A percentile compares a stretch with the other conserved stretches of the same genome.
Conservation (phyloP, 805 yeast species). For the Hanseniaspora vineae region DNA sequence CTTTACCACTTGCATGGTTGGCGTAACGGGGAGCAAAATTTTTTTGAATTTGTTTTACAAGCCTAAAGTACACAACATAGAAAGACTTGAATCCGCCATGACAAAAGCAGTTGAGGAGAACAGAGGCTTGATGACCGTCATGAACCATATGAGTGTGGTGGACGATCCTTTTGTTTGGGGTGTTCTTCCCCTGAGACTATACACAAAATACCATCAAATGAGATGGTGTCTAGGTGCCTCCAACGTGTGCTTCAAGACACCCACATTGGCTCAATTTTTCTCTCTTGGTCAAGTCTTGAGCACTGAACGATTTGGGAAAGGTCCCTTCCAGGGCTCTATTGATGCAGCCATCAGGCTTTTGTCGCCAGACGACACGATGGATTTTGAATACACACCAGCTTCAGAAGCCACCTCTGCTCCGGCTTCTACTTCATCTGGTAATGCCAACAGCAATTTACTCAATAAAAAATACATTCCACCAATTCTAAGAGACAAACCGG, state of each 20-base stretch:
- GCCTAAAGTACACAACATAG: conserved; percentile 48
- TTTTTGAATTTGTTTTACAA: conserved; percentile 49
- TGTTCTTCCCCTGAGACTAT: conserved; percentile 60
- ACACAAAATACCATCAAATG: conserved; percentile 42
- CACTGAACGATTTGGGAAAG: conserved; percentile 79
- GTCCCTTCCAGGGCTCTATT: conserved; percentile 82
- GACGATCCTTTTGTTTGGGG: conserved; percentile 94
- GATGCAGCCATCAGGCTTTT: conserved; percentile 77
- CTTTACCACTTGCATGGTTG: conserved; percentile 51
- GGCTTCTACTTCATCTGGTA: no score
- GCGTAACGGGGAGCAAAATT: conserved; percentile 52
- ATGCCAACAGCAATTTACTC: no score
- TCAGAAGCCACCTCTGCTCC: no score
- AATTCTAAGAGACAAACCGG: conserved; percentile 46
- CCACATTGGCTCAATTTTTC: conserved; percentile 45
- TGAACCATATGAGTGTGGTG: conserved; percentile 86
- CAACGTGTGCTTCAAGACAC: conserved; percentile 68
- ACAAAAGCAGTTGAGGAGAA: conserved; percentile 51
- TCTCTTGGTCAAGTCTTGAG: conserved; percentile 81
- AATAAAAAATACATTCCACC: conserved; percentile 32
- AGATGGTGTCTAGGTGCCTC: conserved; percentile 95
- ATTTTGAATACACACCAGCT: conserved; percentile 28
- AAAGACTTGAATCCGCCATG: conserved; percentile 51
- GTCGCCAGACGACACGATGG: conserved; percentile 57
- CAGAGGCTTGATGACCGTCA: conserved; percentile 67